Conservation (phyloP, 805 yeast genomes). For the Starmerella bombicola region DNA sequence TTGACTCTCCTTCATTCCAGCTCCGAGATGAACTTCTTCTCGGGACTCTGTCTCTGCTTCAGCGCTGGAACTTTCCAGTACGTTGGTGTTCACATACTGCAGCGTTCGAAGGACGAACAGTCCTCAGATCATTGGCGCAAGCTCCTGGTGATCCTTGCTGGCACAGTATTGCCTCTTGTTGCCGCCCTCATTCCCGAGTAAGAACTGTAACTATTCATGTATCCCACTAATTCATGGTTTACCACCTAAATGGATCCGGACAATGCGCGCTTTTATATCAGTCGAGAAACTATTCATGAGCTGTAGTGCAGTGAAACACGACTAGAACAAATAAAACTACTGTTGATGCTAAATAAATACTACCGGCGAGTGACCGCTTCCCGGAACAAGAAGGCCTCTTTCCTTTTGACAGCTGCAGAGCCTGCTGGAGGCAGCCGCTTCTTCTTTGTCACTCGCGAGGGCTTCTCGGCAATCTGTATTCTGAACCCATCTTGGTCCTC, state of each 20-base stretch:
- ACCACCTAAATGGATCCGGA: too few species aligned
- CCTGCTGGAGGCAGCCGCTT: conserved; percentile 25
- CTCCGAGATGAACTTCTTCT: conserved; percentile 25
- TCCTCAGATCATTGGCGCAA: neutral
- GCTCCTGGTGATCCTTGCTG: conserved; percentile 11
- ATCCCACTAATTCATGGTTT: too few species aligned
- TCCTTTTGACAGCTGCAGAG: conserved; percentile 10
- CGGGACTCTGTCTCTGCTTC: conserved; percentile 44
- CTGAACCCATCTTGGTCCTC: conserved; percentile 21
- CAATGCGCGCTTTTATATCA: too few species aligned
- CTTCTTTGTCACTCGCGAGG: conserved; percentile 9
- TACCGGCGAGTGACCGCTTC: conserved; percentile 17
- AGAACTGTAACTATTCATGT: too few species aligned
- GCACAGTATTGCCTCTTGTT: conserved; percentile 17
- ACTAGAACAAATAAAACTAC: too few species aligned
- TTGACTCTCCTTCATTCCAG: conserved; percentile 20
- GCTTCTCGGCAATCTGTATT: conserved; percentile 21
- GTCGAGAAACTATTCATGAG: too few species aligned
- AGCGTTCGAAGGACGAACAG: conserved; percentile 1
- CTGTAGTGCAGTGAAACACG: too few species aligned
- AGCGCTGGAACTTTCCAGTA: conserved; percentile 64
- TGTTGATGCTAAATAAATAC: too few species aligned
- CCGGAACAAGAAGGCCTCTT: conserved; percentile 25
- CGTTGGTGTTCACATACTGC: conserved; percentile 50
- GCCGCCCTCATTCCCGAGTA: conserved; percentile 10